Evolutionary conservation across 306 rosid genomes (phyloP).

Genomic region (Medicago lupulina): DNA sequence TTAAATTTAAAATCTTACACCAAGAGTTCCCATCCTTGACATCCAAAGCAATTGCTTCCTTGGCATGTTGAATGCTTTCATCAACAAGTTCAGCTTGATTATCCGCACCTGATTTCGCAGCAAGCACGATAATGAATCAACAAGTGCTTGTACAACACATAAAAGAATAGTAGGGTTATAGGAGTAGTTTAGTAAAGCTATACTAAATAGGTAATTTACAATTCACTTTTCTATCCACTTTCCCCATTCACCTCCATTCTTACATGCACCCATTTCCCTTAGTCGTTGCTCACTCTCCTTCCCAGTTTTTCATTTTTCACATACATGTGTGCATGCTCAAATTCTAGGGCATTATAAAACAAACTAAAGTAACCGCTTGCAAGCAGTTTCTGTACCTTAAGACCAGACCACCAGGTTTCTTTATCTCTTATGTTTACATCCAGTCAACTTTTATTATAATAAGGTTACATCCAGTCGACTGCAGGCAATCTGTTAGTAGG

Average conservation of each 20-base stretch:
- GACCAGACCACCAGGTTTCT: background rate
- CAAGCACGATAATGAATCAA: constrained; percentile 22
- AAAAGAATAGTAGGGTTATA: constrained; percentile 1
- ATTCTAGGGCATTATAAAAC: constrained; percentile 24
- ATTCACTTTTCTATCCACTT: constrained; percentile 18
- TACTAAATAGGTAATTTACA: constrained; percentile 14
- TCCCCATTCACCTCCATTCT: constrained; percentile 23
- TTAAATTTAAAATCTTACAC: constrained; percentile 65
- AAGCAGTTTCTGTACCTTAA: background rate
- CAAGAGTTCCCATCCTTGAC: constrained; percentile 95
- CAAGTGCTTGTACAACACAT: background rate
- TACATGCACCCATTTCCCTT: constrained; percentile 17
- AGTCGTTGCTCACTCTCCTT: background rate
- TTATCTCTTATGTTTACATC: too few relatives aligned
- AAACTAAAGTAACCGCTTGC: constrained; percentile 21
- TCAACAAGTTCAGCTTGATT: constrained; percentile 86
- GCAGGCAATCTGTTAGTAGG: too few relatives aligned
- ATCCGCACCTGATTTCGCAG: constrained; percentile 66
- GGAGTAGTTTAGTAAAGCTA: background rate
- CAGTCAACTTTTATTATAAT: too few relatives aligned
- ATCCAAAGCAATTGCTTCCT: constrained; percentile 88
- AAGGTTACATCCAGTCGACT: too few relatives aligned
- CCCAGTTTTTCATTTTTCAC: constrained; percentile 17
- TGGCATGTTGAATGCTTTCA: constrained; percentile 95
- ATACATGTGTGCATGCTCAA: constrained; percentile 14